Evolutionary conservation across 257 asterid species (phyloP).

Genomic region (Ehretia macrophylla): DNA sequence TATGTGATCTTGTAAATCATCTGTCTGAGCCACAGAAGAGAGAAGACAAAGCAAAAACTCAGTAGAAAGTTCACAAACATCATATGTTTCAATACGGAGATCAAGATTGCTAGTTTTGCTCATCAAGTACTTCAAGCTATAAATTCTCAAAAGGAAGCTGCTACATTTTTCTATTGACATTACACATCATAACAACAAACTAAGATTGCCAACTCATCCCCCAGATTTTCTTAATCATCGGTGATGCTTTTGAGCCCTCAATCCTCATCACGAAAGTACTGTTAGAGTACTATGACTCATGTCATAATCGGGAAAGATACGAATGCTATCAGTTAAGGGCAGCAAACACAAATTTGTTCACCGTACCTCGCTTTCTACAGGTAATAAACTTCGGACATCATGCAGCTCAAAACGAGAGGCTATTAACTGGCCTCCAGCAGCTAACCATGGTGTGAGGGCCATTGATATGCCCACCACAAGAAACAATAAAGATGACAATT

Average conservation of each 20-base stretch:
- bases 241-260: no score
- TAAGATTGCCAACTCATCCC: no score
- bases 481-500: constrained; percentile 83
- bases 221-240: no score
- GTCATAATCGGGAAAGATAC: background rate
- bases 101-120: background rate
- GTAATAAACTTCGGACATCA: constrained; percentile 95
- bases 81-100: background rate
- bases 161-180: no score
- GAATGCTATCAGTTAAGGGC: background rate
- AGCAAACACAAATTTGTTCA: constrained; percentile 8
- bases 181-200: no score
- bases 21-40: constrained; percentile 55
- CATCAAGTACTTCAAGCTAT: background rate
- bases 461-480: constrained; percentile 97
- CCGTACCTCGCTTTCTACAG: constrained; percentile 94
- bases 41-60: constrained; percentile 10
- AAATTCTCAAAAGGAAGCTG: background rate
- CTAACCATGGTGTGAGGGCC: constrained; percentile 98
- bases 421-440: constrained; percentile 98
- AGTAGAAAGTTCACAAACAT: background rate
- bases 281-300: no score
- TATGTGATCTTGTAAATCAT: constrained; percentile 97
- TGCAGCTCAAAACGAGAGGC: constrained; percentile 97
- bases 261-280: no score